Base-by-base conservation (phyloP, 306 rosid genomes). In the Ceratonia siliqua region DNA sequence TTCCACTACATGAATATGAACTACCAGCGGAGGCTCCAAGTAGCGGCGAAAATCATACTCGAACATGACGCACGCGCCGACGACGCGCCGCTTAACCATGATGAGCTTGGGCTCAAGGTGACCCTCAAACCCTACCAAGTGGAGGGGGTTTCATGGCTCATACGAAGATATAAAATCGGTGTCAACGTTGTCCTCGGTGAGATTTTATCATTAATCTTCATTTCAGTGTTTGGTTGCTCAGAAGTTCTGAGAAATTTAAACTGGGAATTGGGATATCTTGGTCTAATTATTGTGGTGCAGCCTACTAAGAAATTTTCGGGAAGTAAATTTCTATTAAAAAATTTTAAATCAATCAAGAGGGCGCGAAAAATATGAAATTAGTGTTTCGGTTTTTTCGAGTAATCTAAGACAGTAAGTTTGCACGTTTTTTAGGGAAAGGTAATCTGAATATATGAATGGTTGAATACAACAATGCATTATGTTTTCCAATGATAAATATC, bases 181-280 rank as follows among this genome's bases (percentile, higher is more conserved):
- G 98, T 91, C 83, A 94, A 94, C 79, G 94, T 87, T 56, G 76
- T 94, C 66, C 96, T 94, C 33, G 98, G 98, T 94, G 49, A 58
- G 76, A 42, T 61, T 79, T 46, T 50, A 12, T 35, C 56, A 54
- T 33, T 54, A 49, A 17, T 22, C 36, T 58, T 66, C 9, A 3
- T 38, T 73, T 39, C 36, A 9, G 61, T 56, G 75, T 84, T 82
- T 63, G 53, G 35, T 38, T 64, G 48, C 77, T 20, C 11, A 6
- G 69, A 54, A 75, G 48, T n/a, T n/a, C 39, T 9, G 62, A 13
- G 27, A 49, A 28, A 43, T 66, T 42, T 33, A 24, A 33, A 25
- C n/a, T 61, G 41, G n/a, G 42, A 57, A 15, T 50, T 28, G 33
- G 61, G 18, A 43, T 38, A 2, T 30, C 18, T 24, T 48, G 27